Base-by-base conservation (phyloP, 305 asterid genomes). In the Fraxinus platypoda region DNA sequence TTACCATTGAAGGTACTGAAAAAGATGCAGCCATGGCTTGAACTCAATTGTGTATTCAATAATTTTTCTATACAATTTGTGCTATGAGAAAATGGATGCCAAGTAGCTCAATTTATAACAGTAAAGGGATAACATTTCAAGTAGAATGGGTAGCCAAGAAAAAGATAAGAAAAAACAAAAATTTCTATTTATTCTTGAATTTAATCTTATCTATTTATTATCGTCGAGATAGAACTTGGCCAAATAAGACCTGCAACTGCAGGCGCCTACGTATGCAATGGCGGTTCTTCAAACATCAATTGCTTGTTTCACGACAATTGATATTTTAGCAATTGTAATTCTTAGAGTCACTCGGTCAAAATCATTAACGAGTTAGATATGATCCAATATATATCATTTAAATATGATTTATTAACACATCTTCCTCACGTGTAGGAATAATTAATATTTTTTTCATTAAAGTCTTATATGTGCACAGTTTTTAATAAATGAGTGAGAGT, bases 1-100 rank as follows among this genome's bases (percentile, higher is more conserved):
- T 80, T 49, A 92, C 98, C 98, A 94, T 93, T 68, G 97, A 92
- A 87, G 98, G 98, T n/a, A 85, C 94, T 41, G 98, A 90, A 90
- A 90, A 92, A 26, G 97, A 90, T 89, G 97, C 89, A 91, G 94
- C 91, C 98, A 94, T 94, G 95, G 90, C 57, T 73, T 88, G 91
- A 91, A 91, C 91, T 89, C 86, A 8, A 33, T 34, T 28, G 34
- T 6, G 57, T 64, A 76, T 23, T 46, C 34, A 37, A 75, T 52
- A 9, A 8, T 66, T 5, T 23, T n/a, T 19, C 72, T 83, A 75
- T 87, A 79, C 84, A 88, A 82, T 66, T 33, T 78, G 6, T 37
- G 62, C 25, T 57, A 11, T 30, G 31, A 75, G 83, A 80, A 5
- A 49, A 79, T 70, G 74, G 43, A n/a, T 7, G 78, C 31, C 28